Base-by-base conservation (phyloP, 345 rosid species). In the Ceriops decandra region DNA sequence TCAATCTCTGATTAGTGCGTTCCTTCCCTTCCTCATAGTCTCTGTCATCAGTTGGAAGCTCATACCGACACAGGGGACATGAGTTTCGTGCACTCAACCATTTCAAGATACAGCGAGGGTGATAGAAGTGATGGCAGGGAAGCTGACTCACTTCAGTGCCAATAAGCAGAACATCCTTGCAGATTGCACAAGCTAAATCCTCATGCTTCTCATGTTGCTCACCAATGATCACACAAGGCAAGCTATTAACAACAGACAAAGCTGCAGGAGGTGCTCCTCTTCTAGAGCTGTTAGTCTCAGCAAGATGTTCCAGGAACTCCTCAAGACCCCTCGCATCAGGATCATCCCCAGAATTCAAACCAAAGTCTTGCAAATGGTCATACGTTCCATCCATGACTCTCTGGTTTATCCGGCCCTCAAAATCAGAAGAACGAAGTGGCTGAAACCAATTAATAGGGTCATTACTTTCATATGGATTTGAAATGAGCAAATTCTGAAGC, bases 191-290 rank as follows among this genome's bases (percentile, higher is more conserved):
- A 53, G 80, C 76, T 63, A 82, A 65, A 73, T 68, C 77, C 33
- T 77, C 91, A 60, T 76, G 70, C 57, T 79, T 88, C 57, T 73
- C 73, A 72, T 83, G 85, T 51, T 87, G 87, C 77, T 81, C 73
- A 10, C 59, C 74, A 54, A 85, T 68, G 71, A 73, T 76, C 57
- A 87, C 73, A 30, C 52, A 66, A 56, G 98, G 96, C 67, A 93
- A 86, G 68, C 62, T 83, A 52, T 76, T 81, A 72, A 90, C 76
- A 65, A 74, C 83, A n/a, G 96, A 85, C 27, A 72, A 28, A 62
- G 98, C 84, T 52, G 97, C 90, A 73, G 96, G 98, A 69, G 97
- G 97, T 24, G 98, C 96, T 68, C 92, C 92, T 85, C 96, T 84
- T 77, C 90, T 88, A 24, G 91, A 82, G 62, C 65, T 83, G 74